A percentile compares a stretch with the other conserved stretches of the same genome.
Conservation (phyloP, 129 eudicot genomes). For the Pseudognaphalium luteoalbum region DNA sequence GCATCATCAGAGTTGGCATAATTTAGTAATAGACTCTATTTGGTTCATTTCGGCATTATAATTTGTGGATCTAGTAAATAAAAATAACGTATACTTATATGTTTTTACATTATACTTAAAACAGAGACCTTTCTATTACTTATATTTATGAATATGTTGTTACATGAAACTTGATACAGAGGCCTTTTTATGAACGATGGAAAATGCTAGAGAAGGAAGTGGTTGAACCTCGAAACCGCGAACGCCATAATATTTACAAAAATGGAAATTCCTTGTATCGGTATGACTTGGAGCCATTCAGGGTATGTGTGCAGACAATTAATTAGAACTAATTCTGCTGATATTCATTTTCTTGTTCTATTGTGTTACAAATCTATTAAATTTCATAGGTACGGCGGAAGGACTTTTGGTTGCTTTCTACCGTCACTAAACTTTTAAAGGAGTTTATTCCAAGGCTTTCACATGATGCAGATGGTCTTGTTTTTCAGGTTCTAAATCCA, state of each 20-base stretch:
- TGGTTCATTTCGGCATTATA: neutral
- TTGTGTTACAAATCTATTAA: slow-evolving; percentile 28
- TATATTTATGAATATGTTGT: neutral
- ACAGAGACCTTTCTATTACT: slow-evolving; percentile 74
- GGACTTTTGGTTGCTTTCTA: slow-evolving; percentile 97
- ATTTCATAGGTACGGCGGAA: slow-evolving; percentile 85
- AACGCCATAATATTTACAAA: slow-evolving; percentile 57
- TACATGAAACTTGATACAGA: slow-evolving; percentile 42
- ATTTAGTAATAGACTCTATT: slow-evolving; percentile 15
- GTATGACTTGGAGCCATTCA: slow-evolving; percentile 94
- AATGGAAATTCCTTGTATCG: slow-evolving; percentile 70
- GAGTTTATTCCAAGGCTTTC: slow-evolving; percentile 95
- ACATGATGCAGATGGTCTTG: slow-evolving; percentile 97
- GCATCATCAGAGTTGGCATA: slow-evolving; percentile 1
- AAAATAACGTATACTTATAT: neutral
- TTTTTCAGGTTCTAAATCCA: slow-evolving; percentile 74
- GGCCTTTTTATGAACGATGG: slow-evolving; percentile 96
- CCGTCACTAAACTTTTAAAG: slow-evolving; percentile 84
- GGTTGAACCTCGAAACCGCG: slow-evolving; percentile 83
- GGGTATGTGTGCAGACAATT: slow-evolving; percentile 48
- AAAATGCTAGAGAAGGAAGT: slow-evolving; percentile 98
- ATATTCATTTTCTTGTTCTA: slow-evolving; percentile 6
- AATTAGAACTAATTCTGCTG: neutral
- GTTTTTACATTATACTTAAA: slow-evolving; percentile 10
- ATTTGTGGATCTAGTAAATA: slow-evolving; percentile 8